phyloP scores from a whole-genome alignment of 345 rosid species.

The Acer saccharum region DNA sequence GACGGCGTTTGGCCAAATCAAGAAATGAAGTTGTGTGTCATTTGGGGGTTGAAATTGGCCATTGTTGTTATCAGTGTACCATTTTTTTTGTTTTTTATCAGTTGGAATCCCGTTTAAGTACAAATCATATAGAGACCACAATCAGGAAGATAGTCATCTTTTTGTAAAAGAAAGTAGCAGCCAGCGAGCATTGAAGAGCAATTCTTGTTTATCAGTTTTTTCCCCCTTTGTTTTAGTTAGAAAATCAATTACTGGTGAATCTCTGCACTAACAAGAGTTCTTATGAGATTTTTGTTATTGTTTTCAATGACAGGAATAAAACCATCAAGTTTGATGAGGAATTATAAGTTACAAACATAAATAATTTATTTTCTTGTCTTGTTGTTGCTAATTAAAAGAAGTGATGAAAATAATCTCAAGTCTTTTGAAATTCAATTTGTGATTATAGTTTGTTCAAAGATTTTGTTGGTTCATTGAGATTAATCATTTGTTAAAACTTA shows the following conservation, averaged over 20 bases:
- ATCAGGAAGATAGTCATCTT: conserved; percentile 5
- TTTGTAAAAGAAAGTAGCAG: conserved; percentile 13
- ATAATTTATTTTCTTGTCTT: not conserved
- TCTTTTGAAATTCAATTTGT: not conserved
- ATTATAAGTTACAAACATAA: not conserved
- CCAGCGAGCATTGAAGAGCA: not conserved
- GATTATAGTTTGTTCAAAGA: not conserved
- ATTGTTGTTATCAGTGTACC: not conserved
- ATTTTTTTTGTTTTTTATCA: not conserved
- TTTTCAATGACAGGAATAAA: not conserved
- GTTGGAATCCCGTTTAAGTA: not conserved
- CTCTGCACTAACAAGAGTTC: not conserved
- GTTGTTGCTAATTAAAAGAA: not conserved
- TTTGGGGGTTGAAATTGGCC: conserved; percentile 1
- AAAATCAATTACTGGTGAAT: not conserved
- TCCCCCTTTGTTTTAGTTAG: not conserved
- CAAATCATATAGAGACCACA: conserved; percentile 14
- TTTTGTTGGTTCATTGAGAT: no score
- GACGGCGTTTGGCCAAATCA: not conserved
- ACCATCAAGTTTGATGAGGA: not conserved
- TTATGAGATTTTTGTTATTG: not conserved
- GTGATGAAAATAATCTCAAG: not conserved
- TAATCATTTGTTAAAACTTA: no score
- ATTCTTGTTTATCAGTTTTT: no score
- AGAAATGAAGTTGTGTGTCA: conserved; percentile 3